Evolutionary conservation across 2,329 filamentous ascomycete species (phyloP), one percentile per base, ranked within the genome.

Genomic region (Cladosporium cucumerinum): DNA sequence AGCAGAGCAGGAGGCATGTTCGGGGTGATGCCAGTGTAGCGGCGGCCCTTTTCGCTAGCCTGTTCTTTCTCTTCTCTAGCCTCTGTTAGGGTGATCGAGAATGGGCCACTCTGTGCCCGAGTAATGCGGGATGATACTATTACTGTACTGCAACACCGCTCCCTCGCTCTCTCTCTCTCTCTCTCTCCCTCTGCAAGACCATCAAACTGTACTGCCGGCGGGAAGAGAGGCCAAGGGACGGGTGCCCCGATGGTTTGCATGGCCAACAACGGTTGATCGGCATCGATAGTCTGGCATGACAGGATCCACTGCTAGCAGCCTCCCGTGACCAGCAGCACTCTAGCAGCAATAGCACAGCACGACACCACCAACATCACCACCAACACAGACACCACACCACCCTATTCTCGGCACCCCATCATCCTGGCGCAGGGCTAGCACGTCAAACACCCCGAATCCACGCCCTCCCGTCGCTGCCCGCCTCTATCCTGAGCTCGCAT

Each of bases 321-420:
- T 11, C 39, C 39, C 39, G 39, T 46, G 23, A 7, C 16, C 36
- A 43, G 36, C 18, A 43, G 3, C 36, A 21, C 18, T n/a, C 3
- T 39, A n/a, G 36, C 39, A 46, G n/a, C 39, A n/a, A 16, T n/a
- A 46, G n/a, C 39, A 46, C 11, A 34, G 12, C 32, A 34, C 12
- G 32, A 7, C 39, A 21, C n/a, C 36, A 21, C 7, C 39, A 5
- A 32, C 10, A 43, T 5, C 36, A n/a, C 16, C 3, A 43, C 18
- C 36, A 43, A 46, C 39, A 46, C n/a, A 21, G 8, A 43, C 36
- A 23, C 14, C 34, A 43, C 36, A 23, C 14, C 34, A 30, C 26
- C 28, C 48, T 61, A 61, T 61, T 54, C 34, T 62, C 60, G 60
- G 60, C 48, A 55, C 60, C 60, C 60, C 60, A 62, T 62, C 60